These are phyloP conservation scores for Schizophyllum commune DNA, from an alignment of 1,284 basidiomycete species.

Conservation along the genomic window DNA sequence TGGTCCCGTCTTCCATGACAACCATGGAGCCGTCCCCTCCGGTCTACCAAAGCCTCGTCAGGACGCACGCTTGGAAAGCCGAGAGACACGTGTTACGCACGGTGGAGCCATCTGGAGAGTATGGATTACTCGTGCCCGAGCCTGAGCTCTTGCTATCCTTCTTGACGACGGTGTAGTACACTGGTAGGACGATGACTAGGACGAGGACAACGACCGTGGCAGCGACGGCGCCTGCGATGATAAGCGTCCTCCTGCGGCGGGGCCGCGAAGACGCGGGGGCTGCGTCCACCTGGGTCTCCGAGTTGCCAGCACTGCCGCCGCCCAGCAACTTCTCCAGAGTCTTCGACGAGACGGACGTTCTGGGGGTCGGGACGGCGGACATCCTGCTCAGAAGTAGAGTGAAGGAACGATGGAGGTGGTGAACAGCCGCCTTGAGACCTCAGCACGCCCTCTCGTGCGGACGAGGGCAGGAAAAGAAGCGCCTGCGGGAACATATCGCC, in stretches of 20 bases:
- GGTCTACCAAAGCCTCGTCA: constrained; percentile 18
- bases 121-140: background rate
- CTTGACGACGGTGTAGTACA: constrained; percentile 11
- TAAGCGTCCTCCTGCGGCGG: constrained; percentile 13
- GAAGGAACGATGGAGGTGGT: background rate
- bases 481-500: background rate
- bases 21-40: constrained; percentile 64
- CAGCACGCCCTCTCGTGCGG: background rate
- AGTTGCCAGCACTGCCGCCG: background rate
- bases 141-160: constrained; percentile 3
- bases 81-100: background rate
- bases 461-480: background rate
- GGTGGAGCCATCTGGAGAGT: background rate
- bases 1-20: constrained; percentile 52
- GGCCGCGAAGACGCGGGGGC: constrained; percentile 7
- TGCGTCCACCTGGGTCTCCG: background rate
- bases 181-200: constrained; percentile 7
- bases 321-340: background rate
- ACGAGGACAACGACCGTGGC: constrained; percentile 3
- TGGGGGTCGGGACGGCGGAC: background rate
- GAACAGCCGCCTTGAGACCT: background rate
- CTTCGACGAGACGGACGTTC: background rate
- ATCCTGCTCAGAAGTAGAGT: background rate
- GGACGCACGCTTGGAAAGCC: background rate
- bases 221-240: constrained; percentile 2